Conservation (phyloP, 2,329 filamentous ascomycete species). For the Nannizziopsis barbatae region DNA sequence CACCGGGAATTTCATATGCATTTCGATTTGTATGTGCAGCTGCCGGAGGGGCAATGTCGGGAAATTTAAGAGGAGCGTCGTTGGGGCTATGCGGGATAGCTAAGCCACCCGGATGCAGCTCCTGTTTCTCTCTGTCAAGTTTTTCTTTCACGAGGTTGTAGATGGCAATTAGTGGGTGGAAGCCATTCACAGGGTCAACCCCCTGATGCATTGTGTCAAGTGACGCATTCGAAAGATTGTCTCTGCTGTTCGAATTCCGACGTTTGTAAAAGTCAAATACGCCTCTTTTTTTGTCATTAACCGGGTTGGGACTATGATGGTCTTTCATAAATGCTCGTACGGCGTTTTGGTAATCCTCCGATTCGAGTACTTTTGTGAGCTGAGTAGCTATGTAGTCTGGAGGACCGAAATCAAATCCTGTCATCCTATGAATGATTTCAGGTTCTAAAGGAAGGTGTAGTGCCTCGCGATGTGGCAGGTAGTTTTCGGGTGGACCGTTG, state of each 20-base stretch:
- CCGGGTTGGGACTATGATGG: conserved; percentile 45
- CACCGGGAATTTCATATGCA: conserved; percentile 77
- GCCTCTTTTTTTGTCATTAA: conserved; percentile 69
- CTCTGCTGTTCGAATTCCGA: conserved; percentile 78
- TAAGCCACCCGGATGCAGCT: conserved; percentile 49
- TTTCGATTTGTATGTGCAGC: conserved; percentile 80
- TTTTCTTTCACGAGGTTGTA: conserved; percentile 97
- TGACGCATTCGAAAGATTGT: conserved; percentile 74
- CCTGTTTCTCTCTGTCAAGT: conserved; percentile 61
- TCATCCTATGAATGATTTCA: conserved; percentile 84
- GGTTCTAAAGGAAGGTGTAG: conserved; percentile 73
- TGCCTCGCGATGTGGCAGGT: conserved; percentile 70
- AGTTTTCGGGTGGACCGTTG: conserved; percentile 75
- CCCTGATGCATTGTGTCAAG: conserved; percentile 73
- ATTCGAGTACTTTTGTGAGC: conserved; percentile 75
- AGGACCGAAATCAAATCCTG: conserved; percentile 91
- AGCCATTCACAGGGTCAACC: conserved; percentile 82
- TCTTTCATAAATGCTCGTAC: conserved; percentile 61
- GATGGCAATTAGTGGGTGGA: conserved; percentile 79
- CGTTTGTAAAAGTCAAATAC: conserved; percentile 98
- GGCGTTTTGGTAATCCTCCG: conserved; percentile 83
- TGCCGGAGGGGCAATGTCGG: conserved; percentile 68
- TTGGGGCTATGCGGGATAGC: conserved; percentile 47
- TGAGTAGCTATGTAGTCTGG: conserved; percentile 72
- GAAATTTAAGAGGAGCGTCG: conserved; percentile 50